Conservation (phyloP, 805 yeast species). For the Torulaspora gathmanii region DNA sequence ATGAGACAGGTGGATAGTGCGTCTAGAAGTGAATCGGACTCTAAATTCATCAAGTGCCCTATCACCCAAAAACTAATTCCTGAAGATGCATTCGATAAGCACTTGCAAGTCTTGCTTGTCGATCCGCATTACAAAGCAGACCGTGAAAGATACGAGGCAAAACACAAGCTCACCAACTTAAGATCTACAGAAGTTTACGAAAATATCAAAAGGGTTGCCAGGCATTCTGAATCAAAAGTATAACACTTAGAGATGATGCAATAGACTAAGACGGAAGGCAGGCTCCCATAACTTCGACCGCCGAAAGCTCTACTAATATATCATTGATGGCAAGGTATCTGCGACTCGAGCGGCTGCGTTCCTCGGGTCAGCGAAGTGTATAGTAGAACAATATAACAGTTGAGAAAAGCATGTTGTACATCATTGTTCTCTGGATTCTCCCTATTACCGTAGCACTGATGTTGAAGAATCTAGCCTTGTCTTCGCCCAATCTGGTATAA, state of each 20-base stretch:
- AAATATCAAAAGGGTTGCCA: conserved; percentile 50
- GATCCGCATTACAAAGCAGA: conserved; percentile 78
- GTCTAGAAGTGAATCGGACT: conserved; percentile 12
- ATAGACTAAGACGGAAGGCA: too few relatives aligned
- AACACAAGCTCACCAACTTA: conserved; percentile 48
- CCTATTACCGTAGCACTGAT: too few relatives aligned
- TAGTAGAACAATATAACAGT: too few relatives aligned
- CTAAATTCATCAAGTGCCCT: conserved; percentile 62
- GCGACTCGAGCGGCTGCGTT: too few relatives aligned
- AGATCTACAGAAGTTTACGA: conserved; percentile 56
- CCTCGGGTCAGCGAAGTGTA: too few relatives aligned
- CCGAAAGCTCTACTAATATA: too few relatives aligned
- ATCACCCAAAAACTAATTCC: conserved; percentile 67
- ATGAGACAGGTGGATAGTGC: conserved; percentile 10
- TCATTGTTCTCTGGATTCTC: too few relatives aligned
- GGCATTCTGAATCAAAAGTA: conserved; percentile 2
- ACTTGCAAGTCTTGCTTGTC: conserved; percentile 60
- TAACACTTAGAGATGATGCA: not conserved
- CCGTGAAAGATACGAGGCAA: conserved; percentile 51
- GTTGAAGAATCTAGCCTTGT: too few relatives aligned
- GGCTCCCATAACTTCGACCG: too few relatives aligned
- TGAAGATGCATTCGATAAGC: conserved; percentile 65
- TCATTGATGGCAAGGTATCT: too few relatives aligned
- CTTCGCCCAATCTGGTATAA: too few relatives aligned
- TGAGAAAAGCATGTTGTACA: too few relatives aligned